These are phyloP conservation scores for Lepidium campestre DNA, from an alignment of 441 rosid genomes.

Conservation along the genomic window DNA sequence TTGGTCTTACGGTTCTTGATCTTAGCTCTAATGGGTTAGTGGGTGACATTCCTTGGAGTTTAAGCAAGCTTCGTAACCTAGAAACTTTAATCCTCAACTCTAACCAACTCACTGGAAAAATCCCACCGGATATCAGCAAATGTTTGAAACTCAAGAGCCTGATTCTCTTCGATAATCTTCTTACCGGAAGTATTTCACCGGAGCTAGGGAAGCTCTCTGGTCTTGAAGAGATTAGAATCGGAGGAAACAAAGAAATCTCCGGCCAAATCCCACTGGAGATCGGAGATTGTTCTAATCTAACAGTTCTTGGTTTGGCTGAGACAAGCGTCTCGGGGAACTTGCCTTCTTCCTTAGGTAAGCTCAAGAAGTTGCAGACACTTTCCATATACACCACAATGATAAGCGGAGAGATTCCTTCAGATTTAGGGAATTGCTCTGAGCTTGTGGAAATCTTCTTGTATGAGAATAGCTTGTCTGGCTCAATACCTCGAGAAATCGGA, in stretches of 20 bases:
- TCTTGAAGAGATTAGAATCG: slow-evolving; percentile 71
- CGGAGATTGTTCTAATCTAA: slow-evolving; percentile 69
- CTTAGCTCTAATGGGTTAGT: slow-evolving; percentile 62
- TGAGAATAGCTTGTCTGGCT: slow-evolving; percentile 78
- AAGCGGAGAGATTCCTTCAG: slow-evolving; percentile 81
- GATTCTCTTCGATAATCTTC: slow-evolving; percentile 59
- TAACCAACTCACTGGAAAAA: slow-evolving; percentile 75
- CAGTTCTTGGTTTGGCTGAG: slow-evolving; percentile 78
- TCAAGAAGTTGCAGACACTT: slow-evolving; percentile 63
- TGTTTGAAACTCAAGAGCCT: slow-evolving; percentile 50
- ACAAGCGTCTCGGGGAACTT: slow-evolving; percentile 65
- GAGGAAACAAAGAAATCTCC: slow-evolving; percentile 76
- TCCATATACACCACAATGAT: slow-evolving; percentile 76
- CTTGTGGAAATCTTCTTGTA: slow-evolving; percentile 76
- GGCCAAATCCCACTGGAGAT: slow-evolving; percentile 76
- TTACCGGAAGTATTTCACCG: slow-evolving; percentile 58
- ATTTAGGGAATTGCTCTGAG: slow-evolving; percentile 81
- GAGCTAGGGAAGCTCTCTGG: slow-evolving; percentile 58
- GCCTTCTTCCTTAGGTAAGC: slow-evolving; percentile 71
- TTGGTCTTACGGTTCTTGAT: slow-evolving; percentile 42
- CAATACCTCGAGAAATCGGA: slow-evolving; percentile 71
- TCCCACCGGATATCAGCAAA: slow-evolving; percentile 56
- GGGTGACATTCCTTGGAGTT: slow-evolving; percentile 54
- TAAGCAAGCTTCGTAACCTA: slow-evolving; percentile 51
- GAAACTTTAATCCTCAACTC: slow-evolving; percentile 67